Conservation (phyloP, 371 early-diverging fungal species). For the Mycotypha africana region DNA sequence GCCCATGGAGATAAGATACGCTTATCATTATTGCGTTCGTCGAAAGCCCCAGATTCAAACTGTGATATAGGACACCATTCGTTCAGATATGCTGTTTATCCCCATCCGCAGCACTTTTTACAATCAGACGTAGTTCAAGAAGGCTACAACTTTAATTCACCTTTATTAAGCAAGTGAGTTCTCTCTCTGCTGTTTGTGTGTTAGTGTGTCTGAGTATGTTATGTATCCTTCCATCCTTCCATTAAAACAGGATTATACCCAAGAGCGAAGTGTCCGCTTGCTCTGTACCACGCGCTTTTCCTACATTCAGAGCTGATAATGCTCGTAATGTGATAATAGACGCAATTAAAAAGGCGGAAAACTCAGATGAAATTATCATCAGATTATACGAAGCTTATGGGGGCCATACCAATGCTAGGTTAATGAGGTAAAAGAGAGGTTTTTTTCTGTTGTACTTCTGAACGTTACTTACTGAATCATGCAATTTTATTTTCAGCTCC, state of each 20-base stretch:
- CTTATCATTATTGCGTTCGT: conserved; percentile 78
- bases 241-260: conserved; percentile 17
- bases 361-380: conserved; percentile 62
- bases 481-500: conserved; percentile 21
- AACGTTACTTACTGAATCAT: too few species aligned
- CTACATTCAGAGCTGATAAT: conserved; percentile 55
- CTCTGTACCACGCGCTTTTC: conserved; percentile 9
- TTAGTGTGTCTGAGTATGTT: too few species aligned
- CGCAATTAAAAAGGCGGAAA: conserved; percentile 80
- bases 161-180: too few species aligned
- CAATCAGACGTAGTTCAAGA: conserved; percentile 78
- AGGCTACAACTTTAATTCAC: conserved; percentile 84
- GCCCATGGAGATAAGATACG: conserved; percentile 74
- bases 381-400: conserved; percentile 87
- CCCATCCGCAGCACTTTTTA: conserved; percentile 77
- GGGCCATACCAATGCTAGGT: conserved; percentile 61
- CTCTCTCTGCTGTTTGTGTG: too few species aligned
- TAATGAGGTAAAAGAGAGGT: conserved; percentile 60
- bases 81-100: conserved; percentile 85
- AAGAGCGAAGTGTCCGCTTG: conserved; percentile 1
- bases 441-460: too few species aligned
- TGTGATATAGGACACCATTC: conserved; percentile 59
- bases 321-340: conserved; percentile 79
- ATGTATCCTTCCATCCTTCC: too few species aligned
- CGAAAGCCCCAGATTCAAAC: conserved; percentile 55